Conservation (phyloP, 768 basidiomycete species). For the Naganishia onofrii region DNA sequence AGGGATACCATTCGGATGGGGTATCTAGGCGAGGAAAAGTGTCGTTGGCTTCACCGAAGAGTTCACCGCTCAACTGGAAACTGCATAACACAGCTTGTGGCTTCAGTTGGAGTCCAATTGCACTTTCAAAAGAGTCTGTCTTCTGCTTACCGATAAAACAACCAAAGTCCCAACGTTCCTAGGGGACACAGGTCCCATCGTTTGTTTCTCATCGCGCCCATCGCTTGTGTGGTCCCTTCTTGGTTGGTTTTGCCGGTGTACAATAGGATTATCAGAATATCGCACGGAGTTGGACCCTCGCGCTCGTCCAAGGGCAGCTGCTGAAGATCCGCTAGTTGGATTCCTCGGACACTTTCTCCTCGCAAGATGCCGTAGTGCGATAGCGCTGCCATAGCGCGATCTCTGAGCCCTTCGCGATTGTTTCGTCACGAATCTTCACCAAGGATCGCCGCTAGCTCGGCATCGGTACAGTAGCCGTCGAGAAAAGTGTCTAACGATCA, state of each 20-base stretch:
- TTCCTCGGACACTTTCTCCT: not conserved
- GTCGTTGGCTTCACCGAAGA: too few relatives aligned
- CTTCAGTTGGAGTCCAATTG: too few relatives aligned
- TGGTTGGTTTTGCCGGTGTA: not conserved
- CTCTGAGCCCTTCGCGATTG: slow-evolving; percentile 5
- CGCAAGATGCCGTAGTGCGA: slow-evolving; percentile 1
- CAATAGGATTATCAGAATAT: too few relatives aligned
- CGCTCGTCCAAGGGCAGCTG: too few relatives aligned
- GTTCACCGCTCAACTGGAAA: too few relatives aligned
- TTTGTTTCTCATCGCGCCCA: slow-evolving; percentile 5
- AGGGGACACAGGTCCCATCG: slow-evolving; percentile 5
- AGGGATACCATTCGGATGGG: too few relatives aligned
- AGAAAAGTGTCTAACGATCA: not conserved
- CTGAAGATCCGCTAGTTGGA: not conserved
- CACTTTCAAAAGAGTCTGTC: too few relatives aligned
- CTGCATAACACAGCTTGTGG: too few relatives aligned
- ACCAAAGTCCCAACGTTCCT: not conserved
- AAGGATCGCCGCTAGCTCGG: not conserved
- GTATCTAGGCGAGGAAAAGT: too few relatives aligned
- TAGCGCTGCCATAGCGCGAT: slow-evolving; percentile 12
- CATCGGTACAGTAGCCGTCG: slow-evolving; percentile 6
- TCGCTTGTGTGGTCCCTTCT: not conserved
- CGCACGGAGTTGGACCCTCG: too few relatives aligned
- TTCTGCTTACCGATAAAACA: too few relatives aligned
- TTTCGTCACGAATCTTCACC: not conserved